phyloP scores from a whole-genome alignment of 495 filamentous ascomycete species.

The Astrothelium subdiscretum region DNA sequence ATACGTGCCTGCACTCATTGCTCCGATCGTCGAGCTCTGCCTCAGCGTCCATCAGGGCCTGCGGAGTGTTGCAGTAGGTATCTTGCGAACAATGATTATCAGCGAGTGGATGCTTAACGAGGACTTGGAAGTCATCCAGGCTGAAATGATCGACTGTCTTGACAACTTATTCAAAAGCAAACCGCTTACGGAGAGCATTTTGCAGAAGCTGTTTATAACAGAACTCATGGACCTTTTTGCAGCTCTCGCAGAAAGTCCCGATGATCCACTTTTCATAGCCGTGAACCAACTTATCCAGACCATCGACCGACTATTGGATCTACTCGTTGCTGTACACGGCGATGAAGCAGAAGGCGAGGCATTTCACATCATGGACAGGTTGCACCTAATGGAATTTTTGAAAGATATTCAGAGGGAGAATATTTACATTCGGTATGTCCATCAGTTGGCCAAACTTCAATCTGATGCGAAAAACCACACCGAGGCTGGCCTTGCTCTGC shows the following conservation, averaged over 20 bases:
- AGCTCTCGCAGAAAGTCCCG: slow-evolving; percentile 47
- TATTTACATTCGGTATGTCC: slow-evolving; percentile 93
- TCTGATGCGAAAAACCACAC: slow-evolving; percentile 63
- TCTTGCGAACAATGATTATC: slow-evolving; percentile 94
- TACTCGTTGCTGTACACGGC: slow-evolving; percentile 83
- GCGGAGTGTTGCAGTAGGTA: slow-evolving; percentile 78
- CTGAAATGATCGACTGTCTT: slow-evolving; percentile 91
- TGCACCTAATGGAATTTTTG: slow-evolving; percentile 92
- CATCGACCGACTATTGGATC: slow-evolving; percentile 80
- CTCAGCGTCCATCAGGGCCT: slow-evolving; percentile 90
- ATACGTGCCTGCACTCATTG: slow-evolving; percentile 86
- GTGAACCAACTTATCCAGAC: slow-evolving; percentile 68
- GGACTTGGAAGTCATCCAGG: slow-evolving; percentile 83
- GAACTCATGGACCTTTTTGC: slow-evolving; percentile 79
- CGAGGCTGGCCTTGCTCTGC: slow-evolving; percentile 82
- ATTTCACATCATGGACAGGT: slow-evolving; percentile 67
- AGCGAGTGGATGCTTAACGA: slow-evolving; percentile 97
- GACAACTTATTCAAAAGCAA: slow-evolving; percentile 86
- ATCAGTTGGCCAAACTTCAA: slow-evolving; percentile 78
- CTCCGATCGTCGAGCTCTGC: slow-evolving; percentile 86
- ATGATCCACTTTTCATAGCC: slow-evolving; percentile 65
- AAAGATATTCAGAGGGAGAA: slow-evolving; percentile 95
- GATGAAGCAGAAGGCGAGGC: slow-evolving; percentile 42
- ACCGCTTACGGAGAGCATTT: slow-evolving; percentile 72
- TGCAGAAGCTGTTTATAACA: slow-evolving; percentile 83